Evolutionary conservation across 2,329 filamentous ascomycete genomes (phyloP), one percentile per base, ranked within the genome.

Genomic region (Xylariales sp.): DNA sequence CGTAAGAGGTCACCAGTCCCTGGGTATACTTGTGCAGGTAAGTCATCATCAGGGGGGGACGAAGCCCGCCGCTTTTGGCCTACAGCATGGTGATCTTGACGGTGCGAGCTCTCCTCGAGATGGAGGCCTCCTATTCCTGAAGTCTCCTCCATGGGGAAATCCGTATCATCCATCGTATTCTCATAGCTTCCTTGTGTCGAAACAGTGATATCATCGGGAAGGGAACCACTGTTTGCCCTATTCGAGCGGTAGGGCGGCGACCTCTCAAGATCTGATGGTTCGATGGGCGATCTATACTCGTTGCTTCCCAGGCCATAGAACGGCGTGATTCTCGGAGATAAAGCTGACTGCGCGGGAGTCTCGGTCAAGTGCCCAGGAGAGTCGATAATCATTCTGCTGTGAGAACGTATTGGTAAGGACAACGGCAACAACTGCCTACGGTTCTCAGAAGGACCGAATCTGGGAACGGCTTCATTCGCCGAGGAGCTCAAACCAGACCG

Each of bases 41-140:
- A 54, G 19, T 76, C 72, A 10, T 72, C 72, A 3, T 63, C 60
- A 0, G 67, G 70, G 1, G 75, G 74, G 18, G 74, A 78, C 1
- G 72, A 74, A 2, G 75, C 75, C 27, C 75, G 65, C 32, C 76
- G 67, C 57, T 80, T 80, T 42, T 69, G 69, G 6, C 74, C 72
- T 7, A 57, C 52, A 3, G 65, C 55, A 29, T 70, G 61, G 43
- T 59, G 63, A 18, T 66, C 63, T 4, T 40, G 28, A 18, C 54
- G 51, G 36, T 45, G 57, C 30, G 50, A 55, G 6, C 54, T 43
- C 33, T 72, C 73, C 32, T 77, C 72, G 15, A 74, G 63, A 15
- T 69, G 66, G 7, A 76, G 46, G 35, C 57, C 59, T 19, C 56
- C 55, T 38, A 67, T 53, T 6, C 63, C 57, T 11, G 56, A 55